Base-by-base conservation (phyloP, 805 yeast genomes). In the Candida ascalaphidarum region DNA sequence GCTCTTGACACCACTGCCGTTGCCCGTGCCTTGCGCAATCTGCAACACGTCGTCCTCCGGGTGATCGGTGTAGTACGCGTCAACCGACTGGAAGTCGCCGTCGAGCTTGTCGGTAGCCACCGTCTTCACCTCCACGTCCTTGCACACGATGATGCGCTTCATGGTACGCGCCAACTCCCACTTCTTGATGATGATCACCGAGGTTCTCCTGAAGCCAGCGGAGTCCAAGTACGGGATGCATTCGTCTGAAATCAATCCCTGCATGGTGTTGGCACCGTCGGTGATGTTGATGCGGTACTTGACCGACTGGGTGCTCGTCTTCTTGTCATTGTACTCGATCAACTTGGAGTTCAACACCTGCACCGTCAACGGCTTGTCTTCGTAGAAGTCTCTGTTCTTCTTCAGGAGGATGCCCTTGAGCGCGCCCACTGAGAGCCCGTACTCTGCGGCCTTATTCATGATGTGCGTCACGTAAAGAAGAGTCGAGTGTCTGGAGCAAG, bases 51-150 rank as follows among this genome's bases (percentile, higher is more conserved):
- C 73, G 42, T 73, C 77, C 21, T 67, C 69, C 3, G 82, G 81
- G 49, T 79, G 75, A 11, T 58, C 61, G 21, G 56, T 63, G 39
- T 74, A 71, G 45, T 77, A 78, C 13, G 66, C 68, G 45, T 78
- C 85, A 22, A 78, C 48, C 21, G 60, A 51, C 27, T 59, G 50
- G n/a, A 55, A 39, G 26, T 65, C 64, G 19, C 33, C 27, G 23
- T 50, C 37, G 53, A 55, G 31, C 47, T 61, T 45, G 16, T 56
- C 52, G 6, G 64, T 58, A 10, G 57, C 58, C 11, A 56, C 47
- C 22, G 55, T 50, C 16, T 61, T 44, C 10, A 71, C 50, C 31
- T 65, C 68, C 20, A 67, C 55, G 31, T 65, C 68, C 30, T 67
- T 65, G 28, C 72, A 58, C 30, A 70, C 50, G 33, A 70, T 43